Conservation (phyloP, 106 monocot genomes). For the Phalaenopsis aphrodite region DNA sequence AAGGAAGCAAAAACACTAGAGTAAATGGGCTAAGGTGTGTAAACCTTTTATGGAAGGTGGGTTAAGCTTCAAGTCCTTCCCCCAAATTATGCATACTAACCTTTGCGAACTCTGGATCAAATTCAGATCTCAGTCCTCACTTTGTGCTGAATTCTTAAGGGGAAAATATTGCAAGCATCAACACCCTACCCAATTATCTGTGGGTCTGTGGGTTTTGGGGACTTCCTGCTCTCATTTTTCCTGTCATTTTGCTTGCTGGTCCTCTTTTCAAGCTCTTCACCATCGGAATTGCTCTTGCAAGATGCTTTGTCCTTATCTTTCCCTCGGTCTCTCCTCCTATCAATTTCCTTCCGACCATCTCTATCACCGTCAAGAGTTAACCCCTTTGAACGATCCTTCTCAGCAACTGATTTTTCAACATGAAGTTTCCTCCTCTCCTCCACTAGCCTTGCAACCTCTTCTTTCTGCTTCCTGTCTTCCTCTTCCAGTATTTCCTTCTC, state of each 20-base stretch:
- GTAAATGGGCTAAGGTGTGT: no score
- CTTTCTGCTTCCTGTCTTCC: conserved; percentile 89
- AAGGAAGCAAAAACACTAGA: no score
- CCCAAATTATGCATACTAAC: no score
- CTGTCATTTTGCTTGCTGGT: conserved; percentile 42
- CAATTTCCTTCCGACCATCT: conserved; percentile 40
- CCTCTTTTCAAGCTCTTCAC: conserved; percentile 41
- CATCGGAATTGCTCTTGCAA: conserved; percentile 48
- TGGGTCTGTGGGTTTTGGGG: no score
- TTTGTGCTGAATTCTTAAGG: no score
- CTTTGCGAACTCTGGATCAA: no score
- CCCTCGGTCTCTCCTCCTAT: conserved; percentile 47
- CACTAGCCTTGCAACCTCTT: conserved; percentile 81
- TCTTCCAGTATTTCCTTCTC: conserved; percentile 89
- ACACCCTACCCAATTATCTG: no score
- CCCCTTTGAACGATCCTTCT: conserved; percentile 30
- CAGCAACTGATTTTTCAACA: conserved; percentile 67
- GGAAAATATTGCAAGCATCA: no score
- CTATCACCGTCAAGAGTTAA: conserved; percentile 23
- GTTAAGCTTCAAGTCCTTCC: no score
- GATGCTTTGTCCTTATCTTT: conserved; percentile 50
- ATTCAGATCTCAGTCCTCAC: no score
- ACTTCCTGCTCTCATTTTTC: conserved; percentile 53
- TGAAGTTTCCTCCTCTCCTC: conserved; percentile 77
- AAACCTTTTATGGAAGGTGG: no score